Percentiles rank a stretch among this genome's conserved stretches.
Evolutionary conservation across 495 filamentous ascomycete genomes (phyloP).

Genomic region (Lentithecium fluviatile): DNA sequence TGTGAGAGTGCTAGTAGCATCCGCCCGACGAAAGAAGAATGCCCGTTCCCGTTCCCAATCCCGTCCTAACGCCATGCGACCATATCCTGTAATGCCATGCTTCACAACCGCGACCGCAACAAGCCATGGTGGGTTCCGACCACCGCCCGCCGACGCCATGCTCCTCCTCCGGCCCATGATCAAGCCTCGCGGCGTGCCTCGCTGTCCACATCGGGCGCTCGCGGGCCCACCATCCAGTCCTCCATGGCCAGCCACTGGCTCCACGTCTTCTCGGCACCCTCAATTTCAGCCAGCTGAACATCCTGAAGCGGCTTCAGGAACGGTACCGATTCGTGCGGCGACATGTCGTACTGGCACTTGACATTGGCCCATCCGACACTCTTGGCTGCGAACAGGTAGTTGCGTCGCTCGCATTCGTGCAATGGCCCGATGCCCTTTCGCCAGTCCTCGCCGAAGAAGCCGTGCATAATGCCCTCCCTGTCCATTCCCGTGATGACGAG

Average conservation of each 20-base stretch:
- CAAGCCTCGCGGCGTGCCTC: slow-evolving; percentile 21
- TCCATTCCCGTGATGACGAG: slow-evolving; percentile 92
- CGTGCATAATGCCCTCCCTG: slow-evolving; percentile 76
- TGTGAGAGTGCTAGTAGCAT: neutral
- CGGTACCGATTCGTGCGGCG: slow-evolving; percentile 74
- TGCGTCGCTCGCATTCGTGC: slow-evolving; percentile 86
- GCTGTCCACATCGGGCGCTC: slow-evolving; percentile 49
- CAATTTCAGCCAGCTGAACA: slow-evolving; percentile 75
- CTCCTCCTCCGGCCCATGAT: slow-evolving; percentile 23
- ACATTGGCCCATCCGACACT: slow-evolving; percentile 82
- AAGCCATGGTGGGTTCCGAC: slow-evolving; percentile 8
- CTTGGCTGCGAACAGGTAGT: slow-evolving; percentile 94
- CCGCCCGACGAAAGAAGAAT: neutral
- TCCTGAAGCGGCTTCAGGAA: slow-evolving; percentile 78
- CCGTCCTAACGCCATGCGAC: slow-evolving; percentile 28
- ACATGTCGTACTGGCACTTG: slow-evolving; percentile 87
- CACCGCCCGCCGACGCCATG: slow-evolving; percentile 21
- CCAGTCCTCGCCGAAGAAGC: slow-evolving; percentile 96
- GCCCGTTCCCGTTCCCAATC: neutral
- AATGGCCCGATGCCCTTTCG: slow-evolving; percentile 70
- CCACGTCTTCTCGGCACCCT: slow-evolving; percentile 77
- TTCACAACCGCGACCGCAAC: neutral
- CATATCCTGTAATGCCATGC: slow-evolving; percentile 7
- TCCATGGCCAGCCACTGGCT: slow-evolving; percentile 90
- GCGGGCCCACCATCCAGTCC: slow-evolving; percentile 86